Evolutionary conservation across 2,329 filamentous ascomycete genomes (phyloP), one percentile per base, ranked within the genome.

Genomic region (Phialemoniopsis sp.): DNA sequence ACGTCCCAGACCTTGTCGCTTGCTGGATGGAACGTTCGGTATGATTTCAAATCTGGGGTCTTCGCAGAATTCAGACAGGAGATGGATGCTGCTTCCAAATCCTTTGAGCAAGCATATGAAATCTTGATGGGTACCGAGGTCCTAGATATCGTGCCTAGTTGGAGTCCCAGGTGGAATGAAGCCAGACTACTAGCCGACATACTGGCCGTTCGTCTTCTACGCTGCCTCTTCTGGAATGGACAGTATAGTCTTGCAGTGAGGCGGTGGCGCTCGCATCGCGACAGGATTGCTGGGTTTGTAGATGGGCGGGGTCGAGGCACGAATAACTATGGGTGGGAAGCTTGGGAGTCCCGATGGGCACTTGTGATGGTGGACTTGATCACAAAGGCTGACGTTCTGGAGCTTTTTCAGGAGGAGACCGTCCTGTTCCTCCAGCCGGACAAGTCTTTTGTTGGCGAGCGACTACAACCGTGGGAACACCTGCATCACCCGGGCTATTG

Each of bases 11-110:
- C 86, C 0, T 64, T 96, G n/a, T 87, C 89, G 2, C 70, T 84
- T 9, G 82, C 89, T 32, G 90, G 88, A 4, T 98, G 91, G 93
- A 89, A 89, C 54, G 84, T 94, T 38, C 83, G 91, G 13, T 96
- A 96, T 61, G 91, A 98, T 55, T 89, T 95, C 67, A 98, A 98
- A 59, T 75, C 90, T 14, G 91, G 85, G 7, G 72, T 95, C 0
- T 87, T 97, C 55, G 88, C 90, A 19, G 91, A 97, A 56, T 96
- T 95, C 49, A 80, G 93, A 8, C 87, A 94, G 56, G 93, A 97
- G 58, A 87, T 91, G 74, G 91, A 96, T 55, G 82, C 80, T 16
- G 89, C 93, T 1, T 73, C 88, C 53, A 80, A 89, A 32, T 89
- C 88, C 38, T 96, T 90, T 51, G 88, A 93, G 55, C 83, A 84